phyloP scores from a whole-genome alignment of 768 basidiomycete genomes.

The Neoboletus subvelutipes region DNA sequence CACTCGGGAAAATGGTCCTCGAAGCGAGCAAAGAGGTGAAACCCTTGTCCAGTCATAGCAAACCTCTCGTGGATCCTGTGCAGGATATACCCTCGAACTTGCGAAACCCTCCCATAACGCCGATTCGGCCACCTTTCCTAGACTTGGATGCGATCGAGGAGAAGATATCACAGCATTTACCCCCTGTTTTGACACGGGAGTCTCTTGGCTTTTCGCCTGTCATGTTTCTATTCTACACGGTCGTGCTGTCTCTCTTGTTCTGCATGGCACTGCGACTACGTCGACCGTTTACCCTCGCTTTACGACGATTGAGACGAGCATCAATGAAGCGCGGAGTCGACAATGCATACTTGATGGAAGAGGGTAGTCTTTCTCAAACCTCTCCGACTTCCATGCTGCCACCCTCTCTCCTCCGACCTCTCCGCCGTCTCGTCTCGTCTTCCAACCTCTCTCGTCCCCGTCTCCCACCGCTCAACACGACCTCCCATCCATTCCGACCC shows the following conservation, averaged over 20 bases:
- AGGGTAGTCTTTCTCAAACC: slow-evolving; percentile 29
- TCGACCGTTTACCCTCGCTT: slow-evolving; percentile 46
- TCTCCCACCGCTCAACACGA: slow-evolving; percentile 19
- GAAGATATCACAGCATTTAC: slow-evolving; percentile 63
- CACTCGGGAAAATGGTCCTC: slow-evolving; percentile 97
- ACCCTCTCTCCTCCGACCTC: slow-evolving; percentile 27
- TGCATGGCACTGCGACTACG: slow-evolving; percentile 57
- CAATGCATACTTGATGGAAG: slow-evolving; percentile 46
- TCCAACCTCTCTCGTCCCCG: slow-evolving; percentile 24
- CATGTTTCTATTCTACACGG: slow-evolving; percentile 54
- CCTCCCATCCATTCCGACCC: slow-evolving; percentile 10
- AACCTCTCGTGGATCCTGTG: slow-evolving; percentile 71
- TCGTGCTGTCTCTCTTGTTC: slow-evolving; percentile 42
- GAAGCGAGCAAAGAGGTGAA: slow-evolving; percentile 91
- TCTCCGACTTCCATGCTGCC: slow-evolving; percentile 21
- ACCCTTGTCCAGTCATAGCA: slow-evolving; percentile 41
- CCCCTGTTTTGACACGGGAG: slow-evolving; percentile 55
- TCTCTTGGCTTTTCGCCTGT: slow-evolving; percentile 75
- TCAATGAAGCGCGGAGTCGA: slow-evolving; percentile 34
- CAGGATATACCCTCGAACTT: slow-evolving; percentile 57
- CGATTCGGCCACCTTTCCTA: slow-evolving; percentile 63
- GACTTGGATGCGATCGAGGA: slow-evolving; percentile 63
- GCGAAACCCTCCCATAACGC: slow-evolving; percentile 51
- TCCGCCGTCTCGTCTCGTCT: slow-evolving; percentile 28
- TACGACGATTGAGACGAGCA: slow-evolving; percentile 46